phyloP scores from a whole-genome alignment of 306 rosid species.

The Sechiopsis laciniata region DNA sequence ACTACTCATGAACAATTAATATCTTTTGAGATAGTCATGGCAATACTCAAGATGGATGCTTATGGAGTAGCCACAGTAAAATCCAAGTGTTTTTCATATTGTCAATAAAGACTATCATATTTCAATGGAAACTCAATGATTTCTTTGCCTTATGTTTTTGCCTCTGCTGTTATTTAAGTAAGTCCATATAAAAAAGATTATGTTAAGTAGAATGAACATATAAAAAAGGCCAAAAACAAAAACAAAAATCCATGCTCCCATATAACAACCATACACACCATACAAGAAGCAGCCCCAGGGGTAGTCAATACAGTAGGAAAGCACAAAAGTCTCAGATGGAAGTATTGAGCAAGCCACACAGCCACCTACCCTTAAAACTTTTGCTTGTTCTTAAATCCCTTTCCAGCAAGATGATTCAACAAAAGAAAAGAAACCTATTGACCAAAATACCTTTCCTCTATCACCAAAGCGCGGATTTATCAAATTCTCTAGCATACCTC shows the following conservation, averaged over 20 bases:
- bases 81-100: not conserved
- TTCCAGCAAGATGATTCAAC: not conserved
- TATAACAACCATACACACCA: not conserved
- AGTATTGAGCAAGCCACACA: not conserved
- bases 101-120: not conserved
- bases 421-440: not conserved
- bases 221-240: too few relatives aligned
- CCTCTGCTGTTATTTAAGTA: not conserved
- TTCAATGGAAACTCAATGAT: not conserved
- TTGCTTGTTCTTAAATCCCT: not conserved
- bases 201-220: too few relatives aligned
- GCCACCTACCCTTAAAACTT: not conserved
- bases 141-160: not conserved
- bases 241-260: too few relatives aligned
- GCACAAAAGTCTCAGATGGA: not conserved
- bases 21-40: not conserved
- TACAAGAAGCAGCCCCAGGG: not conserved
- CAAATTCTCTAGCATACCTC: not conserved
- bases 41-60: not conserved
- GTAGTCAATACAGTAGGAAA: constrained; percentile 8
- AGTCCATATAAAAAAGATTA: too few relatives aligned
- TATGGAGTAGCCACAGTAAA: not conserved
- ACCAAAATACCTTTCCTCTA: constrained; percentile 1
- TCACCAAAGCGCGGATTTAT: not conserved
- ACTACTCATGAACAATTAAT: not conserved